A percentile compares a stretch with the other conserved stretches of the same genome.
Evolutionary conservation across 1,284 basidiomycete species (phyloP).

Genomic region (Moniliella sp.): DNA sequence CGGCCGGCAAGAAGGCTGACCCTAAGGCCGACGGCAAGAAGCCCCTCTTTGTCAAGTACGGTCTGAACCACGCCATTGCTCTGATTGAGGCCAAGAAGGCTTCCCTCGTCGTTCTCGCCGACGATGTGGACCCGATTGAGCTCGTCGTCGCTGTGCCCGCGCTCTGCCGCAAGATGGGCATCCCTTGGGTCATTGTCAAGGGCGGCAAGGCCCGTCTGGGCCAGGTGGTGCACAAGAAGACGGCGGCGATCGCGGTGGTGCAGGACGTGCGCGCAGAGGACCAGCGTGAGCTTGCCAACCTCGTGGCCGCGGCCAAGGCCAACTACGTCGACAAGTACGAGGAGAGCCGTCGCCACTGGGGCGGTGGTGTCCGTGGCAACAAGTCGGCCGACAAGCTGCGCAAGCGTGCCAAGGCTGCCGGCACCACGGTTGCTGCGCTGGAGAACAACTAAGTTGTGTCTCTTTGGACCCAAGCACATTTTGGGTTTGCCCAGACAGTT

Average conservation of each 20-base stretch:
- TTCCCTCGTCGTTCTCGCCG: slow-evolving; percentile 79
- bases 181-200: slow-evolving; percentile 94
- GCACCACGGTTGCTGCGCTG: no score
- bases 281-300: slow-evolving; percentile 69
- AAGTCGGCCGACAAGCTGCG: slow-evolving; percentile 77
- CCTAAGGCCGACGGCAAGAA: slow-evolving; percentile 43
- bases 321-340: slow-evolving; percentile 91
- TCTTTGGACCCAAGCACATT: no score
- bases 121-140: slow-evolving; percentile 96
- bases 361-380: slow-evolving; percentile 79
- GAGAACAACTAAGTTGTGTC: no score
- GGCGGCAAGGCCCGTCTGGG: slow-evolving; percentile 86
- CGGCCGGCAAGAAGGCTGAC: slow-evolving; percentile 41
- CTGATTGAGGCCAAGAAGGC: slow-evolving; percentile 87
- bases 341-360: slow-evolving; percentile 73
- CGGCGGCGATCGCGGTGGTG: slow-evolving; percentile 66
- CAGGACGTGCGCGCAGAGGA: slow-evolving; percentile 90
- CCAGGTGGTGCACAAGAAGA: slow-evolving; percentile 94
- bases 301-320: slow-evolving; percentile 81
- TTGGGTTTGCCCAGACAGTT: no score
- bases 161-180: slow-evolving; percentile 95
- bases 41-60: slow-evolving; percentile 85
- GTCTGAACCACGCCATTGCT: slow-evolving; percentile 85
- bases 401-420: no score
- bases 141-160: slow-evolving; percentile 83